Percentiles rank a stretch among this genome's conserved stretches.
Evolutionary conservation across 2,329 filamentous ascomycete species (phyloP).

Genomic region (Gnomoniopsis sp.): DNA sequence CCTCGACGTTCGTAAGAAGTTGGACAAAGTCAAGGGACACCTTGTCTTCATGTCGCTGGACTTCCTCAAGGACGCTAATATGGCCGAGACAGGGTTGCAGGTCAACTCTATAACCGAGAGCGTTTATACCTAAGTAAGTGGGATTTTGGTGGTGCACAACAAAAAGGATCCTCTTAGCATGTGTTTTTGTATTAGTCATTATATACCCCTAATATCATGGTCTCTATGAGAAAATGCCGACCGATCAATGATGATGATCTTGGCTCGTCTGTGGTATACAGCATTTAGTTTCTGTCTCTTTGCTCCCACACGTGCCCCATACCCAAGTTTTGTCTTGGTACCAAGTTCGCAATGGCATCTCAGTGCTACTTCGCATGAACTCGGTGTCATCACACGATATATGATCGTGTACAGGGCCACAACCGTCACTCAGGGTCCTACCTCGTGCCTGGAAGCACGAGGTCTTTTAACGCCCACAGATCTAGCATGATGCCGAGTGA

Average conservation of each 20-base stretch:
- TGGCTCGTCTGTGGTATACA: too few species aligned
- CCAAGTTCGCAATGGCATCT: too few species aligned
- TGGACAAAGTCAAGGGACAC: slow-evolving; percentile 81
- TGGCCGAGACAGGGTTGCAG: slow-evolving; percentile 86
- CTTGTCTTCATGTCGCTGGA: slow-evolving; percentile 94
- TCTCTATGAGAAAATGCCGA: neutral
- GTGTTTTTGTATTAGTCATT: neutral
- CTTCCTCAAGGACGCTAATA: slow-evolving; percentile 77
- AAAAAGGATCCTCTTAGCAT: neutral
- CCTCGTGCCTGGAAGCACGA: neutral
- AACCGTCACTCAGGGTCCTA: neutral
- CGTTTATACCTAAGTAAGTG: slow-evolving; percentile 64
- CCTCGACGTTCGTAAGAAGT: slow-evolving; percentile 68
- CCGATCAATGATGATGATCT: too few species aligned
- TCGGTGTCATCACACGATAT: neutral
- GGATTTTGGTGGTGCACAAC: neutral
- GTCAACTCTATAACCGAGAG: slow-evolving; percentile 86
- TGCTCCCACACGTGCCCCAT: too few species aligned
- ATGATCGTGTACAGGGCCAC: neutral
- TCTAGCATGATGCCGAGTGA: neutral
- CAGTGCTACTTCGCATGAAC: neutral
- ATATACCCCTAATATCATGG: neutral
- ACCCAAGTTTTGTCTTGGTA: too few species aligned
- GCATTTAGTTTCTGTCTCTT: too few species aligned
- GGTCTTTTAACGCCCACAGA: neutral